These are phyloP conservation scores for Helotiales sp. DNA, from an alignment of 2,329 filamentous ascomycete genomes.

Conservation along the genomic window DNA sequence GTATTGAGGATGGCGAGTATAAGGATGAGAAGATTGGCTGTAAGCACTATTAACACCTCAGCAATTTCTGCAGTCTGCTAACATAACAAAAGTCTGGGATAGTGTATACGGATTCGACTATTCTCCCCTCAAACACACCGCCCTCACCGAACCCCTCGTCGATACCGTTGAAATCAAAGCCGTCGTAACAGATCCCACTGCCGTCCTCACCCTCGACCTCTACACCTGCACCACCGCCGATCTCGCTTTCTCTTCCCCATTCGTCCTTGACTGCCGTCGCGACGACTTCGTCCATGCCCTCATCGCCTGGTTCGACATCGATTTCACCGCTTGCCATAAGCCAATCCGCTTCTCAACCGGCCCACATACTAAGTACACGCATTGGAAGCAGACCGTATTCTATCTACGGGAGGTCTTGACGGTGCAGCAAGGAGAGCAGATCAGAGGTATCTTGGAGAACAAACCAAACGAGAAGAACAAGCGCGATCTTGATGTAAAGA, in stretches of 20 bases:
- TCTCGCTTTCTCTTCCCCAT: slow-evolving; percentile 79
- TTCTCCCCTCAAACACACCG: slow-evolving; percentile 87
- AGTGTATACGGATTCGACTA: slow-evolving; percentile 99
- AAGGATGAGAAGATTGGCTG: slow-evolving; percentile 99
- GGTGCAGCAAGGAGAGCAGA: slow-evolving; percentile 81
- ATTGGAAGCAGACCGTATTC: slow-evolving; percentile 99
- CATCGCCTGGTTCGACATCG: slow-evolving; percentile 99
- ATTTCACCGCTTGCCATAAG: slow-evolving; percentile 98
- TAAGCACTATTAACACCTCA: slow-evolving; percentile 49
- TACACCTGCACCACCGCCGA: slow-evolving; percentile 86
- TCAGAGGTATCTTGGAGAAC: slow-evolving; percentile 74
- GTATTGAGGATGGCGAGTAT: slow-evolving; percentile 98
- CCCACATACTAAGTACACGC: slow-evolving; percentile 97
- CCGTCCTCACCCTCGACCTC: slow-evolving; percentile 85
- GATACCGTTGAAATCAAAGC: slow-evolving; percentile 98
- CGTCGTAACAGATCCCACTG: slow-evolving; percentile 86
- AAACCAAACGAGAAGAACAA: slow-evolving; percentile 92
- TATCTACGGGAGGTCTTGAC: slow-evolving; percentile 93
- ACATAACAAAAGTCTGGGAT: slow-evolving; percentile 81
- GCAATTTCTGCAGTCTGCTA: not conserved
- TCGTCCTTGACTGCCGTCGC: slow-evolving; percentile 73
- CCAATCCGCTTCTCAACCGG: slow-evolving; percentile 95
- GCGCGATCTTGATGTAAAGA: slow-evolving; percentile 88
- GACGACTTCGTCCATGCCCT: slow-evolving; percentile 96
- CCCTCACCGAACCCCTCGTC: slow-evolving; percentile 92